Percentiles rank a stretch among this genome's conserved stretches.
Conservation (phyloP, 2,329 filamentous ascomycete genomes). For the Daldinia sp. region DNA sequence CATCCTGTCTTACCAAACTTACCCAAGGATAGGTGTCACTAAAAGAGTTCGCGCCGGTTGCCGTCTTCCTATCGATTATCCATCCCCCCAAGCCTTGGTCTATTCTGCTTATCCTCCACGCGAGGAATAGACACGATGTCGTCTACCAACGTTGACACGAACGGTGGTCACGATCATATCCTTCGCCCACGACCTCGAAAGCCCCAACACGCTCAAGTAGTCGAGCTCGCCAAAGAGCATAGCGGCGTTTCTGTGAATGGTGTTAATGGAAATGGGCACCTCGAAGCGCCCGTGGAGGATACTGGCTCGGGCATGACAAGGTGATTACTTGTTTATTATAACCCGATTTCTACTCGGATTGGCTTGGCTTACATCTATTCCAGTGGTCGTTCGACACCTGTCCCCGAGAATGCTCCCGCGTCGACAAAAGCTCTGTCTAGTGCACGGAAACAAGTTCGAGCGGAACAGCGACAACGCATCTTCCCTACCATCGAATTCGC, state of each 20-base stretch:
- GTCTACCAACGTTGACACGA: constrained; percentile 40
- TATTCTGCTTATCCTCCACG: not conserved
- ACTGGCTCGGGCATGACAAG: constrained; percentile 56
- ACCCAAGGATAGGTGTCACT: too few species aligned
- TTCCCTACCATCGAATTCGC: constrained; percentile 95
- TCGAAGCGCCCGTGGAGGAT: constrained; percentile 49
- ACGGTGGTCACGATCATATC: constrained; percentile 52
- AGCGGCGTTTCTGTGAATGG: constrained; percentile 50
- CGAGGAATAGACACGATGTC: constrained; percentile 32
- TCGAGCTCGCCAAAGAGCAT: constrained; percentile 54
- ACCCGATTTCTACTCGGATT: not conserved
- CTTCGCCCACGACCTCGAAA: constrained; percentile 61
- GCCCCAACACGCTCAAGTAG: constrained; percentile 57
- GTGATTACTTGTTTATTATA: constrained; percentile 42
- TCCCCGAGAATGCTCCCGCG: constrained; percentile 90
- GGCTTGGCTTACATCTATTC: constrained; percentile 6
- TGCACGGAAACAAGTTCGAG: constrained; percentile 83
- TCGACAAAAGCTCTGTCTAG: constrained; percentile 87
- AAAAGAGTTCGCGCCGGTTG: constrained; percentile 10
- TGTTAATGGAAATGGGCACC: constrained; percentile 45
- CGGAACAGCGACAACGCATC: constrained; percentile 80
- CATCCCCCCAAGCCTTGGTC: not conserved
- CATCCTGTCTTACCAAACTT: not conserved
- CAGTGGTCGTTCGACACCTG: constrained; percentile 83
- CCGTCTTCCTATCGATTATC: constrained; percentile 12